phyloP scores from a whole-genome alignment of 2,329 filamentous ascomycete species.

The Scedosporium aurantiacum region DNA sequence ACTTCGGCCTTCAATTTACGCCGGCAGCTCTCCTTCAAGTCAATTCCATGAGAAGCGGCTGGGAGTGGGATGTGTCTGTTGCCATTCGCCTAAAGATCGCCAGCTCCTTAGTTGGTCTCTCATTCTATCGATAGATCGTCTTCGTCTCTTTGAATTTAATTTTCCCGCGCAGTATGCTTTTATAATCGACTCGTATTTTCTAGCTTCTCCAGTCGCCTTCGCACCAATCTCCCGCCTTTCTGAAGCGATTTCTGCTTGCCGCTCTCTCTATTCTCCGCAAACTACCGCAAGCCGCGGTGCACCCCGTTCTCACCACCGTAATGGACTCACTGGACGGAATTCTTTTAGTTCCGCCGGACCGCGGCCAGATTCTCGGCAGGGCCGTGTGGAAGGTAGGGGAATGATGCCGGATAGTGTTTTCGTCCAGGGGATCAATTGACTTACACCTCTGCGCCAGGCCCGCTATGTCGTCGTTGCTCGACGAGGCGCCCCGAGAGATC shows the following conservation, averaged over 20 bases:
- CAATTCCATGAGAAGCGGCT: neutral
- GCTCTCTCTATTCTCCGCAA: neutral
- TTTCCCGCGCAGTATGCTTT: neutral
- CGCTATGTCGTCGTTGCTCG: constrained; percentile 48
- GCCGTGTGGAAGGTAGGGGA: constrained; percentile 39
- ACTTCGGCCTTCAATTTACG: neutral
- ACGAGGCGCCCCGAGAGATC: constrained; percentile 21
- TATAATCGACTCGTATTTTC: neutral
- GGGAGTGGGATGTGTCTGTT: neutral
- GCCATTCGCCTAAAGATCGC: neutral
- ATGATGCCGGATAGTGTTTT: neutral
- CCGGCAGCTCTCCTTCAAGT: neutral
- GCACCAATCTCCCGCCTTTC: neutral
- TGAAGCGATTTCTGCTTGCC: neutral
- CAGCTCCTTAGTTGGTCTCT: neutral
- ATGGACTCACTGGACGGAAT: constrained; percentile 30
- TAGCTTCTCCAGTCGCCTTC: neutral
- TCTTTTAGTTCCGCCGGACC: constrained; percentile 39
- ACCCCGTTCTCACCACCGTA: neutral
- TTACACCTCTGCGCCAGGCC: constrained; percentile 25
- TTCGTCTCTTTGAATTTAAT: neutral
- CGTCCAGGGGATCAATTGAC: neutral
- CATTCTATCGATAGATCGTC: neutral
- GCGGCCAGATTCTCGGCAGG: constrained; percentile 37
- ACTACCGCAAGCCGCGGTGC: neutral